A percentile compares a stretch with the other conserved stretches of the same genome.
phyloP scores from a whole-genome alignment of 352 stramenopile genomes.

The Phytophthora niederhauseri region DNA sequence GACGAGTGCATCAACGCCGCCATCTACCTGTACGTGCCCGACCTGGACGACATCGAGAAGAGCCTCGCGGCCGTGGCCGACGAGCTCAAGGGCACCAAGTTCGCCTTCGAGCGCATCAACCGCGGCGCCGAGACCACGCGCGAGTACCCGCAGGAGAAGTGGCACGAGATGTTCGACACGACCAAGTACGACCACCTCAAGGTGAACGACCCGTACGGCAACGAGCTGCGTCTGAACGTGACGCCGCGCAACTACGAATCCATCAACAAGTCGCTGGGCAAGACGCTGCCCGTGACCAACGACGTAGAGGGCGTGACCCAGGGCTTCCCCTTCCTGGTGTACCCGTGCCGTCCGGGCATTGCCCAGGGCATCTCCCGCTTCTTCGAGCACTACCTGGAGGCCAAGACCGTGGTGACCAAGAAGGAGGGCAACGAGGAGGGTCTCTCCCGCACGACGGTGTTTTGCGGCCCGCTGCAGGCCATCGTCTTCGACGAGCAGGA shows the following conservation, averaged over 20 bases:
- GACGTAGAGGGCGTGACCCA: constrained; percentile 52
- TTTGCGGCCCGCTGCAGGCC: constrained; percentile 59
- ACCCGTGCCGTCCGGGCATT: constrained; percentile 61
- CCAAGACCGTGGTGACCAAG: constrained; percentile 54
- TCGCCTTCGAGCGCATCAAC: constrained; percentile 60
- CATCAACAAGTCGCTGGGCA: constrained; percentile 62
- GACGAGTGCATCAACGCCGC: constrained; percentile 60
- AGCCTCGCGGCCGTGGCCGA: constrained; percentile 47
- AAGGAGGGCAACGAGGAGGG: constrained; percentile 40
- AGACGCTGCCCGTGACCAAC: constrained; percentile 52
- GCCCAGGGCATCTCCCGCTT: constrained; percentile 66
- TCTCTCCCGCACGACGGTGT: constrained; percentile 51
- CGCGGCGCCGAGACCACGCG: constrained; percentile 51
- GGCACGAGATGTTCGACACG: constrained; percentile 57
- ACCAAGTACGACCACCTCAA: constrained; percentile 65
- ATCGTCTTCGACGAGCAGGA: constrained; percentile 72
- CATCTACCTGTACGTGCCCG: constrained; percentile 67
- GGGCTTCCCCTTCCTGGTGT: constrained; percentile 64
- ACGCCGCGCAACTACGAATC: constrained; percentile 65
- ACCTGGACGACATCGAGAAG: constrained; percentile 63
- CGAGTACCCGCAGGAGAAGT: constrained; percentile 58
- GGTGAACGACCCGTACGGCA: constrained; percentile 66
- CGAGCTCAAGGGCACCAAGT: constrained; percentile 59
- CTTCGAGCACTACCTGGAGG: constrained; percentile 70
- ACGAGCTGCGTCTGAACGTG: constrained; percentile 57